Evolutionary conservation across 805 yeast species (phyloP), one percentile per base, ranked within the genome.

Genomic region (Saccharomycopsis sp.): DNA sequence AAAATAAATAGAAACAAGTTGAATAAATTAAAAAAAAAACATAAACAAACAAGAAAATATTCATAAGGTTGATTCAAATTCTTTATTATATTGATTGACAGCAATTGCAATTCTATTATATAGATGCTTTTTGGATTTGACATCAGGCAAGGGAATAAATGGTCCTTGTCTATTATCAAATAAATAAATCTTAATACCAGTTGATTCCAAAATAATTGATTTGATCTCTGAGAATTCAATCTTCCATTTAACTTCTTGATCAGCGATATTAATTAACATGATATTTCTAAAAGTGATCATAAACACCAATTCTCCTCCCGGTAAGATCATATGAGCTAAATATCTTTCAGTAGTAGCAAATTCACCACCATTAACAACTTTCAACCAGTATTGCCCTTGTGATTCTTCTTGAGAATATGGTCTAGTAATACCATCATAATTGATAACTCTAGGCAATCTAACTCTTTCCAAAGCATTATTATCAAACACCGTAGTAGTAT

Each of bases 331-430:
- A 58, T 92, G 97, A 0, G 96, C 94, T 41, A 92, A 63, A 52
- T 92, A 92, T 17, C 64, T 63, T 51, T 92, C 96, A 36, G 67
- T 64, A 49, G 74, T 70, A 6, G 44, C 20, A 53, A 65, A 85
- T 26, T 72, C 62, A 1, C 96, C 96, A 33, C 94, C 94, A 52
- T 81, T 81, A 18, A 84, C 74, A 5, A 76, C 67, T 60, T 85
- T 88, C 46, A 92, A 66, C 92, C 96, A 85, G 53, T 70, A 82
- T 57, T 89, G 96, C 5, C 99, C 99, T 51, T 87, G 92, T 0
- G 97, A 81, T 48, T 86, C 96, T 41, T 94, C 67, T 46, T 75
- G 74, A 19, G 79, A 72, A 57, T 72, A 92, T 1, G 89, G 80
- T 26, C 77, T 66, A n/a, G 89, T 71, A 1, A 85, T 67, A 12